Evolutionary conservation across 176 grass and related monocot species (phyloP), one percentile per base, ranked within the genome.

Genomic region (Rhynchospora breviuscula): DNA sequence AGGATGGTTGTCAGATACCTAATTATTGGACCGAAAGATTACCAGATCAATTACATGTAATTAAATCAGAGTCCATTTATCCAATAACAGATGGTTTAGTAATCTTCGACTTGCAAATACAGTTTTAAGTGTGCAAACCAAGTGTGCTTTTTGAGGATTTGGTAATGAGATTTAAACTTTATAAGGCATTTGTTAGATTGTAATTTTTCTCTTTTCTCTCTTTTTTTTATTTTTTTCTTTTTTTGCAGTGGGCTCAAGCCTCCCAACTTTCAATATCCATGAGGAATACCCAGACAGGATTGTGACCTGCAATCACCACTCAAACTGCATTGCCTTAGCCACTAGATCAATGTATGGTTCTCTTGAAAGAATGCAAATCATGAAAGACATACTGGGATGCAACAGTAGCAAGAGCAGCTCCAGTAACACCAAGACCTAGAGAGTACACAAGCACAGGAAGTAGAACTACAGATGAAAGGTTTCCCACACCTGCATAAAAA

Each of bases 1-100:
- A 98, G 83, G 84, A 90, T 49, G 7, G 89, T 87, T 84, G 90
- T 91, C 78, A 95, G 87, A 67, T 98, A 98, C 82, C 95, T 98
- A 56, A 51, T 79, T 22, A 76, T 76, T 76, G 52, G 72, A 56
- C 49, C 31, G 68, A 56, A 40, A 86, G 22, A 78, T 63, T 72
- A 84, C 69, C 11, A 52, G 29, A 44, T 84, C 13, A 79, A 56
- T 61, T 31, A 45, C 22, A 43, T 86, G 9, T 23, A 72, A 64
- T 7, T 13, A 61, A 78, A 52, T 64, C 14, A 86, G 9, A 58
- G 22, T 76, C 72, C 72, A 76, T 76, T 53, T 76, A 76, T 76
- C 72, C 29, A 52, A 51, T 53, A 76, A 13, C 46, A 52, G 46
- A 46, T 75, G 45, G 19, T 29, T 53, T 6, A 26, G 48, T 72